Evolutionary conservation across 441 rosid genomes (phyloP), one percentile per base, ranked within the genome.

Genomic region (Pelargonium australe): DNA sequence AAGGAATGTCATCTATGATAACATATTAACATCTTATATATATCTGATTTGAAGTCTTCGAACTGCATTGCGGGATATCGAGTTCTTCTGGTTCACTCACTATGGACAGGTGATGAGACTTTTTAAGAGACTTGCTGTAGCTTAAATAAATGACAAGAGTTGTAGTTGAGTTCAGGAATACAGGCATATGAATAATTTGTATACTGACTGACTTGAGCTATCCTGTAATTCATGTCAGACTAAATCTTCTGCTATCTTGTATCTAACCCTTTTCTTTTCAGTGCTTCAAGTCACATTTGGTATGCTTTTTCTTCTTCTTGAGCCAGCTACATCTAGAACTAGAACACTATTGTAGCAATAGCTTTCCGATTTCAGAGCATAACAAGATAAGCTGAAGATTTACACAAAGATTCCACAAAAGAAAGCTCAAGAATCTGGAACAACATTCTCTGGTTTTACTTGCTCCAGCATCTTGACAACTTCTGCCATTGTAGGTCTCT

Each of bases 401-500:
- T 40, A 10, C 37, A 16, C 0, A 34, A 14, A 14, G 44, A 70
- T 4, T 47, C 6, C 45, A 64, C 53, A 9, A 5, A 51, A 14
- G 0, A 43, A 68, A 44, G 4, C 19, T 49, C 65, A 72, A 34
- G 13, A 63, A 63, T 66, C 80, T 64, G 19, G 37, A 43, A 55
- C 77, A 70, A 34, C 13, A 64, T 80, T 74, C 13, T 81, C 74
- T 23, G 77, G 64, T 66, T 63, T 76, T n/a, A 78, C 80, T 71
- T 76, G 81, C 82, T 87, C 92, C 53, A 91, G 92, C 87, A 88
- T 82, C 83, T 89, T 87, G 68, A 94, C 93, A 70, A 91, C 86
- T 75, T 94, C 92, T 72, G 83, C 78, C 96, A 91, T 91, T 28
- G 91, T 80, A 49, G 98, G 97, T 75, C 99, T 88, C 70, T 70